Conservation (phyloP, 1,284 basidiomycete genomes). For the Golubevia sp. region DNA sequence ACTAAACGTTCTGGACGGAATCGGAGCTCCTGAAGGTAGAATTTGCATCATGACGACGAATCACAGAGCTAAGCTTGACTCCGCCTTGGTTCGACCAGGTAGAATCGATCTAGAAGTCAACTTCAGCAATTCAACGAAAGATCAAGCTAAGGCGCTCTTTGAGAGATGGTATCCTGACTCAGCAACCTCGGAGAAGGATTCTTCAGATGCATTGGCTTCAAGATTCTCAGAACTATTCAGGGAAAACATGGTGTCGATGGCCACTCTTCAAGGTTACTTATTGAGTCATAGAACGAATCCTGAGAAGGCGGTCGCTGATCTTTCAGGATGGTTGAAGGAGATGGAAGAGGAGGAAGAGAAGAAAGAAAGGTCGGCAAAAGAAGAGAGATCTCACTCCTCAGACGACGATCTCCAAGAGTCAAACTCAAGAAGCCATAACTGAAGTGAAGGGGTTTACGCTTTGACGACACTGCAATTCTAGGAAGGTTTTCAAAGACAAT, state of each 20-base stretch:
- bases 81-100: constrained; percentile 14
- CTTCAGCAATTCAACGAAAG: constrained; percentile 5
- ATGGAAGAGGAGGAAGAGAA: constrained; percentile 4
- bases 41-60: constrained; percentile 15
- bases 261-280: constrained; percentile 14
- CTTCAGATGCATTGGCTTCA: not conserved
- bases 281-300: constrained; percentile 1
- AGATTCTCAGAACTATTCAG: constrained; percentile 1
- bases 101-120: constrained; percentile 11
- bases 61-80: constrained; percentile 9
- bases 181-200: too few relatives aligned
- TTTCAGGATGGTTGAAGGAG: constrained; percentile 3
- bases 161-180: constrained; percentile 7
- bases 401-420: too few relatives aligned
- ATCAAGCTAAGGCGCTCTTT: constrained; percentile 11
- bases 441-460: too few relatives aligned
- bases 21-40: constrained; percentile 10
- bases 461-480: too few relatives aligned
- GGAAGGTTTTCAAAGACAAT: too few relatives aligned
- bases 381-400: too few relatives aligned
- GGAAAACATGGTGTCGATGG: constrained; percentile 4
- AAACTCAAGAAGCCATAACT: too few relatives aligned
- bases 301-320: constrained; percentile 2
- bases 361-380: not conserved
- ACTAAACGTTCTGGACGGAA: constrained; percentile 16